Evolutionary conservation across 306 rosid genomes (phyloP), one percentile per base, ranked within the genome.

Genomic region (Trifolium subterraneum): DNA sequence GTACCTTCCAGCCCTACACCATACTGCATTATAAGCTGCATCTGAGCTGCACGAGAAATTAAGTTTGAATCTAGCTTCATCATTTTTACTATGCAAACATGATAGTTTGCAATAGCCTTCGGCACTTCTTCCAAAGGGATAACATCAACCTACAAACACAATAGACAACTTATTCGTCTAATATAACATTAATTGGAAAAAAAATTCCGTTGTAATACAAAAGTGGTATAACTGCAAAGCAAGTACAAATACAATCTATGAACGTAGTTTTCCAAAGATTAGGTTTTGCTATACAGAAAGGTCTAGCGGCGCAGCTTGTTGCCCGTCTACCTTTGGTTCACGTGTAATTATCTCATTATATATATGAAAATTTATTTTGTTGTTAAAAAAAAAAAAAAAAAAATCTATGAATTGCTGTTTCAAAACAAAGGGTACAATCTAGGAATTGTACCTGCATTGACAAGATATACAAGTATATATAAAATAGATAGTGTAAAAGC

Each of bases 1-100:
- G 48, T 76, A 93, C 98, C 98, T 81, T 93, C 98, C 48, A 93
- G 70, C 47, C 98, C 98, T 64, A 93, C 94, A 62, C 97, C 98
- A 75, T 56, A 93, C 86, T 91, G 97, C 96, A 93, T 75, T 76
- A 93, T 68, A 65, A 93, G 96, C 83, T 87, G 85, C 97, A 91
- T 83, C 50, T 85, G 79, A 73, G 68, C 80, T 18, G 97, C 96
- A 72, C 82, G 79, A 67, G 96, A 87, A 41, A 93, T 87, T 12
- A 91, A 23, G 33, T 79, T 47, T 10, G 88, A 83, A 85, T 93
- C 87, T 38, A 93, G 68, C 87, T 64, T 90, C 97, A 88, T 87
- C 73, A 0, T 75, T 75, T 87, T 88, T 59, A 82, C 83, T 18
- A 93, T 60, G 83, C 96, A 93, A 35, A 88, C 79, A 73, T 88